phyloP scores from a whole-genome alignment of 441 rosid genomes.

The Populus hybrid region DNA sequence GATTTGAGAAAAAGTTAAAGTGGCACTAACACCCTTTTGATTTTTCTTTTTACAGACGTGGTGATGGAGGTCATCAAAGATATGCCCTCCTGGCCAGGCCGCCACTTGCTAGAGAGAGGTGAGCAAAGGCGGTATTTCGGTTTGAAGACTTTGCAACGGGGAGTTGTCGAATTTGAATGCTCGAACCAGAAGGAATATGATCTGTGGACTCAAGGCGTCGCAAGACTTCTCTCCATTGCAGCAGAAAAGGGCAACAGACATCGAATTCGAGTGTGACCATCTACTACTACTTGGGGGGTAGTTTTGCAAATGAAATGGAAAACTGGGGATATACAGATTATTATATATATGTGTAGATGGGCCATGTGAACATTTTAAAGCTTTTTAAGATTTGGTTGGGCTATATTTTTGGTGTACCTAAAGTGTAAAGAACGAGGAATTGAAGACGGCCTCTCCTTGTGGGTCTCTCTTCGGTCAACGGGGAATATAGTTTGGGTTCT shows the following conservation, averaged over 20 bases:
- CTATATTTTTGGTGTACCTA: slow-evolving; percentile 16
- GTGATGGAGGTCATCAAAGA: slow-evolving; percentile 74
- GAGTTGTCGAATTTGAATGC: slow-evolving; percentile 83
- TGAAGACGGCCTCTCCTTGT: slow-evolving; percentile 20
- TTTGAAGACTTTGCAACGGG: slow-evolving; percentile 55
- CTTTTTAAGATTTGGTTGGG: slow-evolving; percentile 6
- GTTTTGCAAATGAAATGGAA: background rate
- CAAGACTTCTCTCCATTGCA: slow-evolving; percentile 77
- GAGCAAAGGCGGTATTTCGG: slow-evolving; percentile 80
- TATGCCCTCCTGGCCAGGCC: slow-evolving; percentile 90
- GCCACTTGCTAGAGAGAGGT: slow-evolving; percentile 81
- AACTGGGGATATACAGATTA: background rate
- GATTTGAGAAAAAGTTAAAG: slow-evolving; percentile 30
- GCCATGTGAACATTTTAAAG: background rate
- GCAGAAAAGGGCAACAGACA: slow-evolving; percentile 58
- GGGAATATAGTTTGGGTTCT: background rate
- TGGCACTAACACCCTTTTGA: slow-evolving; percentile 24
- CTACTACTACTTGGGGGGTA: background rate
- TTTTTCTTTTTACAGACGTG: slow-evolving; percentile 40
- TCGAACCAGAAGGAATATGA: slow-evolving; percentile 80
- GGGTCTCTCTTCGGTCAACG: slow-evolving; percentile 9
- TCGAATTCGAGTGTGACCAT: slow-evolving; percentile 32
- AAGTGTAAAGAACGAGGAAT: slow-evolving; percentile 28
- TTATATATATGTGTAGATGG: slow-evolving; percentile 5
- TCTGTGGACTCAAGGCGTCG: slow-evolving; percentile 87